phyloP scores from a whole-genome alignment of 768 basidiomycete genomes.

The Boletus reticulatus region DNA sequence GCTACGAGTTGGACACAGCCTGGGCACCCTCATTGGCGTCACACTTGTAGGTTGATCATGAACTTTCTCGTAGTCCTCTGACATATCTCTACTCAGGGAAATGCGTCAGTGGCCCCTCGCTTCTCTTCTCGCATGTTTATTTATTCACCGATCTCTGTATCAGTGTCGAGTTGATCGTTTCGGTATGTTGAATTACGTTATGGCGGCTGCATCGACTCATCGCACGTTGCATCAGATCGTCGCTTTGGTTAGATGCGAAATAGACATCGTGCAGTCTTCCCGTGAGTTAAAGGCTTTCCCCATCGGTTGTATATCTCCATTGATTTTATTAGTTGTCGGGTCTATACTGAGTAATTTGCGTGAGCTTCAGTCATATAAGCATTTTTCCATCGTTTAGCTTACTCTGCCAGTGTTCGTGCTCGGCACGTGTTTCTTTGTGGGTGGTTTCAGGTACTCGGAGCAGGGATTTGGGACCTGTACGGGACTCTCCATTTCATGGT shows the following conservation, averaged over 20 bases:
- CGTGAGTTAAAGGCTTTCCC: conserved; percentile 39
- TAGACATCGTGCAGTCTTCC: conserved; percentile 78
- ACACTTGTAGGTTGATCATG: conserved; percentile 54
- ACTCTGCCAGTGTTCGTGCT: conserved; percentile 65
- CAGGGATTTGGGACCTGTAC: conserved; percentile 74
- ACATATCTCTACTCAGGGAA: conserved; percentile 21
- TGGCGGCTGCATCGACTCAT: not conserved
- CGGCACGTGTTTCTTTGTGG: conserved; percentile 84
- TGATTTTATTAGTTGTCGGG: conserved; percentile 59
- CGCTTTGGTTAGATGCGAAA: conserved; percentile 78
- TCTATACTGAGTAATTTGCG: conserved; percentile 77
- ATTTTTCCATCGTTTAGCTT: not conserved
- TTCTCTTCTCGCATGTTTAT: not conserved
- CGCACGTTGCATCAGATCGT: conserved; percentile 52
- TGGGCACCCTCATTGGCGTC: conserved; percentile 83
- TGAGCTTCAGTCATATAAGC: conserved; percentile 27
- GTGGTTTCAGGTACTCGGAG: conserved; percentile 72
- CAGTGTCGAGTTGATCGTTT: conserved; percentile 64
- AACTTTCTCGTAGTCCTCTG: not conserved
- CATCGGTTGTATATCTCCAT: not conserved
- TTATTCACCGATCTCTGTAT: not conserved
- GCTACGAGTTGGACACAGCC: conserved; percentile 75
- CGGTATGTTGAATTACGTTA: conserved; percentile 38
- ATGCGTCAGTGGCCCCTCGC: conserved; percentile 23
- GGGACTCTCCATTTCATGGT: conserved; percentile 18